Evolutionary conservation across 352 stramenopile species (phyloP), one percentile per base, ranked within the genome.

Genomic region (Globisporangium cystogenes): DNA sequence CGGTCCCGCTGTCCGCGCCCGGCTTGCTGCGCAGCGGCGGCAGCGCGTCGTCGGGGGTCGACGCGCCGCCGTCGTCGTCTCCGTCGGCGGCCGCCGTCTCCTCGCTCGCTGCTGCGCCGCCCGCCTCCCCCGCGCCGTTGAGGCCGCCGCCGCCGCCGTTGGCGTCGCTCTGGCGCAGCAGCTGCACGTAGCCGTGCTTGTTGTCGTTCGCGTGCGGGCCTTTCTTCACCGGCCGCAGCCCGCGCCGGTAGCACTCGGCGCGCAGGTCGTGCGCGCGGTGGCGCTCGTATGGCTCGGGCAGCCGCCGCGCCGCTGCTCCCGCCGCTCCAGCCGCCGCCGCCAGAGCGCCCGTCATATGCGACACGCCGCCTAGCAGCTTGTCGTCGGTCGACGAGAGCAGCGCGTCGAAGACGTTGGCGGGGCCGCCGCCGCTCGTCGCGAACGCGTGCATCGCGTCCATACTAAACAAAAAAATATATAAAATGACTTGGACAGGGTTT

Each of bases 171-270:
- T 80, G 75, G 48, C 80, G 75, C 45, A 91, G 58, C 42, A 91
- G 59, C 23, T 81, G 31, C 47, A 91, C 82, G 64, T 91, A 91
- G 16, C 80, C 80, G 64, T 67, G 74, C 72, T 91, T 91, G 64
- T 91, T 91, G 71, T 91, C 80, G 59, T 91, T 91, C n/a, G 80
- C 77, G 44, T 87, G 72, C 4, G 80, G 80, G 1, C 80, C 80
- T 72, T 89, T 91, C 67, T 90, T 91, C 50, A 87, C 84, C 26
- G 80, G 80, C 0, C 80, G 80, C 50, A 91, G 70, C 26, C 80
- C 74, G 26, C 80, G 76, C 12, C 75, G 77, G 61, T 91, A 91
- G 65, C 80, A 91, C 70, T 91, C 80, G 45, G 80, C 80, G 42
- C 80, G 80, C 48, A 91, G 51, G 42, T 86, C 77, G 62, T 89